Evolutionary conservation across 305 asterid species (phyloP).

Genomic region (Fraxinus sp.): DNA sequence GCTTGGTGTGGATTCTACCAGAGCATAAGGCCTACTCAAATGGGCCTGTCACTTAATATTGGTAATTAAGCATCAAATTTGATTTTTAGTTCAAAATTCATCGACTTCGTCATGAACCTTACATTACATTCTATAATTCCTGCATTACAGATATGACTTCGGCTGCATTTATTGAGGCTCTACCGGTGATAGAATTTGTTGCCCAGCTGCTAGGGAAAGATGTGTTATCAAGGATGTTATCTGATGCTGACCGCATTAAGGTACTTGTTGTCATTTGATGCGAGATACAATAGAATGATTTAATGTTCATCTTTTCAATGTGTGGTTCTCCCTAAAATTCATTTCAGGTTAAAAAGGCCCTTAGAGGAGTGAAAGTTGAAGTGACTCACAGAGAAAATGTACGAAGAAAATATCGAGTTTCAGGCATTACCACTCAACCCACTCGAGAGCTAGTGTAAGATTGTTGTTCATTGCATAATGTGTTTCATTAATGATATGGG

Average conservation of each 20-base stretch:
- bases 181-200: conserved; percentile 92
- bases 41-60: conserved; percentile 96
- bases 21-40: conserved; percentile 96
- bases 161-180: conserved; percentile 96
- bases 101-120: not conserved
- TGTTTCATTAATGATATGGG: not conserved
- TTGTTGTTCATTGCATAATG: conserved; percentile 8
- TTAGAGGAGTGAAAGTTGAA: conserved; percentile 97
- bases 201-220: conserved; percentile 90
- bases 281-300: not conserved
- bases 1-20: conserved; percentile 99
- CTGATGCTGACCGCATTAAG: conserved; percentile 92
- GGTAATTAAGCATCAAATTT: conserved; percentile 40
- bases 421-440: conserved; percentile 90
- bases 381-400: conserved; percentile 94
- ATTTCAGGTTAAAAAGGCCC: conserved; percentile 88
- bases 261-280: conserved; percentile 28
- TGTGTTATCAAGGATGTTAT: conserved; percentile 75
- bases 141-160: conserved; percentile 80
- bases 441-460: conserved; percentile 93
- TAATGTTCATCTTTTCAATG: conserved; percentile 5
- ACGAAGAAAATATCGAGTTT: conserved; percentile 88
- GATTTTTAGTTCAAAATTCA: not conserved
- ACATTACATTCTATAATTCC: conserved; percentile 20
- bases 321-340: not conserved